Base-by-base conservation (phyloP, 495 filamentous ascomycete species). In the Amphirosellinia nigrospora region DNA sequence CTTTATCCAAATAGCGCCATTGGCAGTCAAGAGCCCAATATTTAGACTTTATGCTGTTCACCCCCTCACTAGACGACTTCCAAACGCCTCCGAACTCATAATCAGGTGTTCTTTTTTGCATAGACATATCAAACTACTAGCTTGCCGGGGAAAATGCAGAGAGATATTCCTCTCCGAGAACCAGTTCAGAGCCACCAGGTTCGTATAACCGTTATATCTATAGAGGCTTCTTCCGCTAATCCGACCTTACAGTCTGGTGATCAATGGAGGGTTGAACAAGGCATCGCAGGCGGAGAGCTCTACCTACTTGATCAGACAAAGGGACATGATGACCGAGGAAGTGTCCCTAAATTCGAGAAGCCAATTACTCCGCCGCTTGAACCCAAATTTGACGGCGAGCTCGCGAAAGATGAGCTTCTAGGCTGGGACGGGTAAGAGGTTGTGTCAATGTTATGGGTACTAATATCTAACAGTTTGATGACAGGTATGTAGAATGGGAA, bases 401-500 rank as follows among this genome's bases (percentile, higher is more conserved):
- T 73, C 0, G 64, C 67, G 10, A 71, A 73, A 16, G 59, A 62
- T 32, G 72, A 73, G 48, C 45, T 70, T 16, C 56, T 73, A 8
- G 73, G 70, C 19, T 81, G 82, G 72, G 64, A 74, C 3, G 78
- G 79, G 64, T 77, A 75, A 59, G 71, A 23, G 15, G 10, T 48
- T 34, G 19, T n/a, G 11, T 46, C 2, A 38, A 8, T 30, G 16
- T 2, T 53, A 6, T 26, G 1, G 19, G 23, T 13, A 15, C 21
- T 6, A 21, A 30, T 3, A 5, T 4, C 50, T 62, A 41, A 45
- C 70, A 32, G 7, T 23, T 39, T 19, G 21, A 21, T 8, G 11
- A 23, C 23, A 81, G 81, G 0, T 90, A 90, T 71, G 81, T 92
- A 5, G 90, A 92, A 74, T 92, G 89, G 90, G 90, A 91, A 74